These are phyloP conservation scores for Botryotinia globosa DNA, from an alignment of 2,329 filamentous ascomycete genomes.

Conservation along the genomic window DNA sequence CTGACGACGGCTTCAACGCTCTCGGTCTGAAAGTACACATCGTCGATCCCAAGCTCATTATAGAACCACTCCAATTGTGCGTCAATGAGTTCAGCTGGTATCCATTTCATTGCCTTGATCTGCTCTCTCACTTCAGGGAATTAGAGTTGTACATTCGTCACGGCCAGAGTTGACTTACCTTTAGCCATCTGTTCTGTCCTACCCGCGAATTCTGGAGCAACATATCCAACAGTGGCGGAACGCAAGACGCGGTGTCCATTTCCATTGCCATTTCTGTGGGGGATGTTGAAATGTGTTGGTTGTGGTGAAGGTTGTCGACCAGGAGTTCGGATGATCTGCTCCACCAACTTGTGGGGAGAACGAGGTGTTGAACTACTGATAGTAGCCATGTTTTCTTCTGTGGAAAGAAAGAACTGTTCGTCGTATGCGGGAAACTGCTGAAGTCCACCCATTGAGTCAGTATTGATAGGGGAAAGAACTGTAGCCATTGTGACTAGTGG, in stretches of 20 bases:
- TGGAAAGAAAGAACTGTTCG: slow-evolving; percentile 19
- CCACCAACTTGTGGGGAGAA: slow-evolving; percentile 29
- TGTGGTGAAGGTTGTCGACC: slow-evolving; percentile 67
- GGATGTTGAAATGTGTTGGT: slow-evolving; percentile 78
- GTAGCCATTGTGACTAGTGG: slow-evolving; percentile 17
- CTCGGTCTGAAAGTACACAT: slow-evolving; percentile 96
- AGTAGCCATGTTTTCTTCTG: slow-evolving; percentile 29
- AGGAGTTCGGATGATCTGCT: slow-evolving; percentile 34
- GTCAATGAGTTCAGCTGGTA: slow-evolving; percentile 79
- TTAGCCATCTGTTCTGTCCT: slow-evolving; percentile 69
- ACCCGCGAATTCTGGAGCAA: slow-evolving; percentile 89
- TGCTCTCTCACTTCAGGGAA: slow-evolving; percentile 58
- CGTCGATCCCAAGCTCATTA: slow-evolving; percentile 93
- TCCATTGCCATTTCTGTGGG: slow-evolving; percentile 54
- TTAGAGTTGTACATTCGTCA: slow-evolving; percentile 21
- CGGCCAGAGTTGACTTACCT: slow-evolving; percentile 28
- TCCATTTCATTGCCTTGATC: slow-evolving; percentile 70
- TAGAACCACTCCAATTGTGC: slow-evolving; percentile 95
- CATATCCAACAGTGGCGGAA: slow-evolving; percentile 89
- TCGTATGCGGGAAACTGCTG: slow-evolving; percentile 23
- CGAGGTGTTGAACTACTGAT: slow-evolving; percentile 21
- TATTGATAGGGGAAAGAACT: slow-evolving; percentile 19
- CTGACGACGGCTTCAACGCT: slow-evolving; percentile 81
- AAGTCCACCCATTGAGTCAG: slow-evolving; percentile 18
- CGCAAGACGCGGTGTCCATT: slow-evolving; percentile 70